Base-by-base conservation (phyloP, 1,284 basidiomycete genomes). In the Cryptococcus sp. region DNA sequence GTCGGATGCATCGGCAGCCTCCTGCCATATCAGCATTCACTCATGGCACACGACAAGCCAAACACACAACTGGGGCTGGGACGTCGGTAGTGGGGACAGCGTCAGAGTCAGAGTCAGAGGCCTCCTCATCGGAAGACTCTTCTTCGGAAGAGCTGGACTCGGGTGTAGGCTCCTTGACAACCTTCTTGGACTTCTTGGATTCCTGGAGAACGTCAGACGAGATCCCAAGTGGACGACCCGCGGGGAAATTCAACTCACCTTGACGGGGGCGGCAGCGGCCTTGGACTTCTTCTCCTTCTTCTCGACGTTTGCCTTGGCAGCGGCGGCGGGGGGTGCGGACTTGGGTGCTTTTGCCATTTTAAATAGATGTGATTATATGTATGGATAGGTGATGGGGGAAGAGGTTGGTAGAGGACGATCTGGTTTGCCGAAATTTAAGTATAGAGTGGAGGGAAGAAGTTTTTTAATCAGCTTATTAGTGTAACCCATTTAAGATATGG, bases 291-390 rank as follows among this genome's bases (percentile, higher is more conserved):
- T 69, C 37, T 48, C 70, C 64, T 74, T 74, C 63, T 78, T 78
- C 54, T 72, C 74, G 52, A 66, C 62, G 48, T 63, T 61, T 47
- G 52, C 63, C 48, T 60, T 58, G 45, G 60, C 61, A 21, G 64
- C 59, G 28, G 53, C 55, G 46, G 60, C 62, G 25, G 55, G 53
- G 40, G 63, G 55, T 49, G 63, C 59, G 34, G 78, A 76, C 64
- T 79, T 80, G 43, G 75, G 76, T 49, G 76, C 57, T 54, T 77
- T 72, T 51, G 64, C 69, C 69, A 76, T 70, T 73, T 63, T 67
- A 58, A 52, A 18, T 57, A 24, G 28, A 28, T 28, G 28, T 28
- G 11, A 28, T 5, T 28, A 11, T 28, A 11, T 45, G 61, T 57
- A 46, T 49, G 44, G 37, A 32, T 45, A 36, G 46, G 48, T 44